These are phyloP conservation scores for Suillus americanus DNA, from an alignment of 768 basidiomycete species.

Conservation along the genomic window DNA sequence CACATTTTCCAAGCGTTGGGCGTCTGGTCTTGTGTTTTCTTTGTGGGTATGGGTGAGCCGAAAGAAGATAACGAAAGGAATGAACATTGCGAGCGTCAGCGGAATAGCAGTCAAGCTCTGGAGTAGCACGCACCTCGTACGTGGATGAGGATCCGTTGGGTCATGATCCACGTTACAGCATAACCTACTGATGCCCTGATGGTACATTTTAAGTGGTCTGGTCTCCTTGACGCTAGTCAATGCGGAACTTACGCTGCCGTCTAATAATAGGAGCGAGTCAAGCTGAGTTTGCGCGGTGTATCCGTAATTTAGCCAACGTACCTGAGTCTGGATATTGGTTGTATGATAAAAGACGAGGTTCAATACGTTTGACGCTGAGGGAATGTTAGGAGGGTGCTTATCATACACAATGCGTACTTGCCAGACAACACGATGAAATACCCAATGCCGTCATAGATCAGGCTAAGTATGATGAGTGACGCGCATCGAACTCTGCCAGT, in stretches of 20 bases:
- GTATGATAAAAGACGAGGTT: conserved; percentile 51
- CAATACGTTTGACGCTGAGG: conserved; percentile 46
- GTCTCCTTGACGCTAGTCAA: conserved; percentile 3
- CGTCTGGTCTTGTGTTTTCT: conserved; percentile 20
- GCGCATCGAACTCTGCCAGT: conserved; percentile 3
- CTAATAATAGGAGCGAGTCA: conserved; percentile 27
- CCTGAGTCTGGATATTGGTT: conserved; percentile 42
- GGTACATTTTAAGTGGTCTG: background rate
- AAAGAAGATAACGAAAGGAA: background rate
- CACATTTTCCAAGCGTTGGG: conserved; percentile 27
- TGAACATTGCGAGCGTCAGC: background rate
- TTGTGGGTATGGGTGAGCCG: conserved; percentile 9
- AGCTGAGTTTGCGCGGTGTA: conserved; percentile 3
- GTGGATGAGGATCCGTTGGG: conserved; percentile 57
- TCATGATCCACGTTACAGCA: conserved; percentile 61
- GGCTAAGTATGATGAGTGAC: conserved; percentile 35
- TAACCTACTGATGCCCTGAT: conserved; percentile 56
- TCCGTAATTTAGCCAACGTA: conserved; percentile 24
- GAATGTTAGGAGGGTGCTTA: background rate
- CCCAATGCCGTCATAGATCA: conserved; percentile 64
- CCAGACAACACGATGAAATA: conserved; percentile 55
- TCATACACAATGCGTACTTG: conserved; percentile 13
- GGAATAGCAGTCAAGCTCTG: background rate
- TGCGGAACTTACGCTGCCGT: conserved; percentile 46
- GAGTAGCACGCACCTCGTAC: conserved; percentile 41